Evolutionary conservation across 2,329 filamentous ascomycete species (phyloP).

Genomic region (Colletotrichum limetticola): DNA sequence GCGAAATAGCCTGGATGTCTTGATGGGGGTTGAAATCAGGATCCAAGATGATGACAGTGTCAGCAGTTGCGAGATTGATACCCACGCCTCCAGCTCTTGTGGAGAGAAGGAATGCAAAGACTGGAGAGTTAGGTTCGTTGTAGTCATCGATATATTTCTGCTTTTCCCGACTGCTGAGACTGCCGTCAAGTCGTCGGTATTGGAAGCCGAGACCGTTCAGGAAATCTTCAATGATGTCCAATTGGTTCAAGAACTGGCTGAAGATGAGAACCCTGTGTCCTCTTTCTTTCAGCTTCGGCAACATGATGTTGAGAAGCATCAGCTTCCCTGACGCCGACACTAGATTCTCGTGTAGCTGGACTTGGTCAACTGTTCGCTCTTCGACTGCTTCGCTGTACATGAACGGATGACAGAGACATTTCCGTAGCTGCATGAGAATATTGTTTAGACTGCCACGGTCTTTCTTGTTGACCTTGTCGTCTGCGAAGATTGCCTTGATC

Average conservation of each 20-base stretch:
- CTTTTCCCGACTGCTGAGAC: conserved; percentile 82
- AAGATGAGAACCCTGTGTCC: conserved; percentile 95
- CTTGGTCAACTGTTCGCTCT: conserved; percentile 74
- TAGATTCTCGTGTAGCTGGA: conserved; percentile 79
- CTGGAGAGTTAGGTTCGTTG: conserved; percentile 83
- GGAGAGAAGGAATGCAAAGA: conserved; percentile 93
- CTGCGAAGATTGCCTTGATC: conserved; percentile 86
- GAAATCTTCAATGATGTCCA: conserved; percentile 94
- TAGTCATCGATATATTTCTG: conserved; percentile 95
- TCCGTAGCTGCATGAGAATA: conserved; percentile 93
- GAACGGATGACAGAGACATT: conserved; percentile 95
- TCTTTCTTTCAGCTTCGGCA: conserved; percentile 85
- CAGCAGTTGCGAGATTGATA: conserved; percentile 95
- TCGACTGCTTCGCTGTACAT: conserved; percentile 93
- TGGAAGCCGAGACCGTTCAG: conserved; percentile 77
- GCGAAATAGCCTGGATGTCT: conserved; percentile 93
- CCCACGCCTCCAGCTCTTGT: conserved; percentile 96
- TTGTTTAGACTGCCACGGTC: conserved; percentile 90
- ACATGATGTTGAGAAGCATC: conserved; percentile 82
- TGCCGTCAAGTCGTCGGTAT: conserved; percentile 89
- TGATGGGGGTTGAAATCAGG: conserved; percentile 98
- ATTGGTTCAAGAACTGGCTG: conserved; percentile 90
- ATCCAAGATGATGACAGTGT: conserved; percentile 97
- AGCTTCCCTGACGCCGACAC: conserved; percentile 94
- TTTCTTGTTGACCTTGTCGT: conserved; percentile 71